Evolutionary conservation across 2,329 filamentous ascomycete species (phyloP).

Genomic region (Fusarium humuli): DNA sequence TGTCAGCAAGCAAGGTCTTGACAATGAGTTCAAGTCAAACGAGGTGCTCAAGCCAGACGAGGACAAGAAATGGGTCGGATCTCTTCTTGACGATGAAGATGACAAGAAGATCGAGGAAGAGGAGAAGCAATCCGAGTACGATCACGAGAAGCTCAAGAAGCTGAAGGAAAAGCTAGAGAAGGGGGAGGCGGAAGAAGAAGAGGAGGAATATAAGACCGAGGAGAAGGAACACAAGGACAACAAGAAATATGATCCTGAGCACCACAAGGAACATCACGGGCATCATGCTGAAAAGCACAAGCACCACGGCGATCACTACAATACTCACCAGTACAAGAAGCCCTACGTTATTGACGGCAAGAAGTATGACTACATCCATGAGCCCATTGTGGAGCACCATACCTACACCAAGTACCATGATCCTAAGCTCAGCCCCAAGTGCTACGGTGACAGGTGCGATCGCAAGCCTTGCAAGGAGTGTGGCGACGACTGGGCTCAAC

Average conservation of each 20-base stretch:
- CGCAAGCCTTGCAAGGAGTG: slow-evolving; percentile 47
- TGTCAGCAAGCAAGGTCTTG: background rate
- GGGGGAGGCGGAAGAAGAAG: background rate
- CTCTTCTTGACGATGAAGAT: background rate
- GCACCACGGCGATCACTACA: slow-evolving; percentile 10
- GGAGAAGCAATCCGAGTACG: slow-evolving; percentile 4
- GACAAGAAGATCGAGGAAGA: slow-evolving; percentile 17
- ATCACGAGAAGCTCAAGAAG: background rate
- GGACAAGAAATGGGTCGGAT: background rate
- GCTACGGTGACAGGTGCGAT: slow-evolving; percentile 38
- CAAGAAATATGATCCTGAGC: background rate
- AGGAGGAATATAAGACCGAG: slow-evolving; percentile 5
- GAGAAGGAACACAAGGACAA: slow-evolving; percentile 9
- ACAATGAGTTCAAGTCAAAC: background rate
- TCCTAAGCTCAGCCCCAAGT: slow-evolving; percentile 34
- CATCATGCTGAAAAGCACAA: slow-evolving; percentile 6
- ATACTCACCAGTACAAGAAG: background rate
- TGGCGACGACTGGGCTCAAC: slow-evolving; percentile 45
- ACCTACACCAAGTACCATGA: slow-evolving; percentile 17
- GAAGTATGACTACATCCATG: slow-evolving; percentile 32
- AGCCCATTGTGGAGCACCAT: slow-evolving; percentile 25
- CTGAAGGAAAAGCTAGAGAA: slow-evolving; percentile 8
- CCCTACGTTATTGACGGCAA: slow-evolving; percentile 7
- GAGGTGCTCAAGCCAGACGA: background rate
- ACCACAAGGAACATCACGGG: slow-evolving; percentile 4